A percentile compares a stretch with the other conserved stretches of the same genome.
Conservation (phyloP, 352 stramenopile species). For the Blastocystis hominis region DNA sequence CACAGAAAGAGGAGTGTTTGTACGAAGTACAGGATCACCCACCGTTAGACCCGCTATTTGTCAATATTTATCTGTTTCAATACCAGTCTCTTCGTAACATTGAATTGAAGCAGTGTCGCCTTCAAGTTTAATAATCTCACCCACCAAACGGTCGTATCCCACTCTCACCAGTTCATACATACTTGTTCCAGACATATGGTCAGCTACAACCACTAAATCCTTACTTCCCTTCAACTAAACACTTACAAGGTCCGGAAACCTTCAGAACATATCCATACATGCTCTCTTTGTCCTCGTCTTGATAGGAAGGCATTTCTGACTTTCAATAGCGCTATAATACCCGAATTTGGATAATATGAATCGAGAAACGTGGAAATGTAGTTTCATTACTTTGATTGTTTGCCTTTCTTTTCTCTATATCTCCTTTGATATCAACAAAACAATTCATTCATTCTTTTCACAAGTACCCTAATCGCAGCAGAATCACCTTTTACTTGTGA, state of each 20-base stretch:
- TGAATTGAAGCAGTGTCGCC: conserved; percentile 97
- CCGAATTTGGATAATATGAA: too few species aligned
- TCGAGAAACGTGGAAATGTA: too few species aligned
- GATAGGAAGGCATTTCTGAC: not conserved
- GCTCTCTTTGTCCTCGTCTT: conserved; percentile 14
- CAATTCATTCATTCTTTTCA: too few species aligned
- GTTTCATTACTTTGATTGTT: too few species aligned
- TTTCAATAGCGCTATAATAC: not conserved
- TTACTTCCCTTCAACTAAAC: not conserved
- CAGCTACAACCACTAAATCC: conserved; percentile 86
- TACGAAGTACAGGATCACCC: conserved; percentile 89
- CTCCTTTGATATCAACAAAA: too few species aligned
- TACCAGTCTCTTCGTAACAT: conserved; percentile 60
- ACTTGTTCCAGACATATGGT: conserved; percentile 93
- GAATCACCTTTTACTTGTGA: not conserved
- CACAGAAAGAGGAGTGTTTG: conserved; percentile 90
- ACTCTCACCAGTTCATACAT: conserved; percentile 94
- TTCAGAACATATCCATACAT: conserved; percentile 98
- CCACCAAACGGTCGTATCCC: conserved; percentile 94
- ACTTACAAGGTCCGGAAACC: conserved; percentile 85
- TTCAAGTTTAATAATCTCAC: conserved; percentile 98
- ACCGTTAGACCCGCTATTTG: conserved; percentile 79
- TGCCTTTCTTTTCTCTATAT: too few species aligned
- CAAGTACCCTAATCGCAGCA: too few species aligned
- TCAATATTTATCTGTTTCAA: conserved; percentile 56